A percentile compares a stretch with the other conserved stretches of the same genome.
Conservation (phyloP, 1,284 basidiomycete genomes). For the Ganoderma lingzhi region DNA sequence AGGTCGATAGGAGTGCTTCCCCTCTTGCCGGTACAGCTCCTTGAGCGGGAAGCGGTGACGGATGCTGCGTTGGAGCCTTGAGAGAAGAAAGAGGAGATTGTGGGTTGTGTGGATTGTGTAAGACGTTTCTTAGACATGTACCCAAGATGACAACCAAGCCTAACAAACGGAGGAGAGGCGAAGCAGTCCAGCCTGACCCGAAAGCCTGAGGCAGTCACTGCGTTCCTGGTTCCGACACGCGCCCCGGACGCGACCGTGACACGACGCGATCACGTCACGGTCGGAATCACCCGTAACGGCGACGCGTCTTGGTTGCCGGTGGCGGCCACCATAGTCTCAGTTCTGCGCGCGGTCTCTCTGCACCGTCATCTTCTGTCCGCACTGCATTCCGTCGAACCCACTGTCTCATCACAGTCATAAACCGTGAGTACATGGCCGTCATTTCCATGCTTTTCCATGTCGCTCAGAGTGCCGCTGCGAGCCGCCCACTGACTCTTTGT, state of each 20-base stretch:
- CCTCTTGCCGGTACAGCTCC: conserved; percentile 31
- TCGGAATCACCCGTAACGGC: background rate
- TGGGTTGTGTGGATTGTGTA: conserved; percentile 39
- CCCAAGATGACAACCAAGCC: conserved; percentile 7
- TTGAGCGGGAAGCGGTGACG: conserved; percentile 30
- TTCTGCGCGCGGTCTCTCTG: too few species aligned
- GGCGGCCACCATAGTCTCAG: too few species aligned
- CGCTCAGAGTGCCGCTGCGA: too few species aligned
- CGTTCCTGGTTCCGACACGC: background rate
- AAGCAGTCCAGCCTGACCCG: too few species aligned
- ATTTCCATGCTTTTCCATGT: too few species aligned
- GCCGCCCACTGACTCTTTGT: too few species aligned
- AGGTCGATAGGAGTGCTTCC: conserved; percentile 59
- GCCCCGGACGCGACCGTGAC: conserved; percentile 9
- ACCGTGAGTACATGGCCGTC: too few species aligned
- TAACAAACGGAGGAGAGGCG: background rate
- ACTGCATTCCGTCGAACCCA: too few species aligned
- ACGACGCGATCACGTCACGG: conserved; percentile 16
- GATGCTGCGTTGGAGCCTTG: conserved; percentile 36
- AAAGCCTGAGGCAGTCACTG: background rate
- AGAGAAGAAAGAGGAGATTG: conserved; percentile 67
- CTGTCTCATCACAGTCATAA: too few species aligned
- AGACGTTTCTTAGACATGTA: conserved; percentile 14
- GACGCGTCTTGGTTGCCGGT: conserved; percentile 16
- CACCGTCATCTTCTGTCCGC: too few species aligned